Percentiles rank a stretch among this genome's conserved stretches.
Conservation (phyloP, 352 stramenopile genomes). For the Phytophthora macrochlamydospora region DNA sequence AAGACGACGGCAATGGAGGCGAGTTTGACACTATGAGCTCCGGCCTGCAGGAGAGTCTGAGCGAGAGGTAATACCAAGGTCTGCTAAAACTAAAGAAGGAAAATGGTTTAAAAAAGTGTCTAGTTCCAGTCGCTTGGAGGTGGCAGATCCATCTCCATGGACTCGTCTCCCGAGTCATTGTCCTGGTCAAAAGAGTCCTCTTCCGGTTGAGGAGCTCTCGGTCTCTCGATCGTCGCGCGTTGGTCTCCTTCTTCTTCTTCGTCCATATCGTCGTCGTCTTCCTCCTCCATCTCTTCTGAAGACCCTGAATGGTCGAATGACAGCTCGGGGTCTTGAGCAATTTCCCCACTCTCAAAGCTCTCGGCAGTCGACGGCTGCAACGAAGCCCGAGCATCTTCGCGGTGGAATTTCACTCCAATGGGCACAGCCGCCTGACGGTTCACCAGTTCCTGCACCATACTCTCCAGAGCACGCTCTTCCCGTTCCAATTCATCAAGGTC, state of each 20-base stretch:
- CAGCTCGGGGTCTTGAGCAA: constrained; percentile 12
- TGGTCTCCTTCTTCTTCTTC: constrained; percentile 36
- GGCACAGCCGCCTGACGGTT: constrained; percentile 50
- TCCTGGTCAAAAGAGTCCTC: constrained; percentile 41
- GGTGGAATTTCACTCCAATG: constrained; percentile 69
- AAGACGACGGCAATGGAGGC: constrained; percentile 20
- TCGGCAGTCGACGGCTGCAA: constrained; percentile 14
- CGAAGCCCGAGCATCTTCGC: constrained; percentile 14
- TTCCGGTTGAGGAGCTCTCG: constrained; percentile 17
- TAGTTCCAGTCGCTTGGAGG: constrained; percentile 24
- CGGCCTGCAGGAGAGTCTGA: constrained; percentile 21
- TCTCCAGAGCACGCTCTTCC: constrained; percentile 61
- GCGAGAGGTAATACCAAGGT: constrained; percentile 12
- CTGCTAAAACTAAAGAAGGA: too few relatives aligned
- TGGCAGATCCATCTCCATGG: constrained; percentile 45
- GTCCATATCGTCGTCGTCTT: constrained; percentile 41
- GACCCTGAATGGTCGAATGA: constrained; percentile 24
- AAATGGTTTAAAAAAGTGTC: not conserved
- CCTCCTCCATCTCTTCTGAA: constrained; percentile 48
- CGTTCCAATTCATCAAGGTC: constrained; percentile 64
- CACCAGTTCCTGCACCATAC: constrained; percentile 55
- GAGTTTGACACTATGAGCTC: constrained; percentile 17
- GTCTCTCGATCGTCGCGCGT: constrained; percentile 34
- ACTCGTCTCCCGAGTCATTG: constrained; percentile 42
- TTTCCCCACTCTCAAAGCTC: constrained; percentile 1